Percentiles rank a stretch among this genome's conserved stretches.
These are phyloP conservation scores for Pythium angustatum DNA, from an alignment of 352 stramenopile genomes.

Conservation along the genomic window DNA sequence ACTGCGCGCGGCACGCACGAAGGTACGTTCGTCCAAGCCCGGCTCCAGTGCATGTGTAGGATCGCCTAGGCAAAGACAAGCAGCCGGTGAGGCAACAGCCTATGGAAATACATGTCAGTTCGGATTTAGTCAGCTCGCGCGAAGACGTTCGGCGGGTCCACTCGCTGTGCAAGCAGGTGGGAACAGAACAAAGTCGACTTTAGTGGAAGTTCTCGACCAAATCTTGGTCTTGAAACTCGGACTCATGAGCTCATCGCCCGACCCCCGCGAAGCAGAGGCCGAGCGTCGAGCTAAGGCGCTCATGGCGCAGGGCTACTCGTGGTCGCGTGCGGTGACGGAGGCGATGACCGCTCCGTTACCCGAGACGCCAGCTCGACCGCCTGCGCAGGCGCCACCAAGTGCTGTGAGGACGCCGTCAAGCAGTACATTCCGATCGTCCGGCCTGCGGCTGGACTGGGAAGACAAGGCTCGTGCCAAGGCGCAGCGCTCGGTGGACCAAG, in stretches of 20 bases:
- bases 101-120: constrained; percentile 2
- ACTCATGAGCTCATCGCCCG: not conserved
- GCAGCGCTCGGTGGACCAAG: not conserved
- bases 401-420: not conserved
- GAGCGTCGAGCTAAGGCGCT: not conserved
- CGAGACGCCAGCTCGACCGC: not conserved
- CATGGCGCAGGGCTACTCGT: not conserved
- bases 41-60: not conserved
- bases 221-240: too few species aligned
- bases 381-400: not conserved
- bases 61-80: not conserved
- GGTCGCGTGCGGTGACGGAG: not conserved
- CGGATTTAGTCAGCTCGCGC: not conserved
- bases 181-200: not conserved
- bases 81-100: not conserved
- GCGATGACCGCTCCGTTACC: not conserved
- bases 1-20: not conserved
- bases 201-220: not conserved
- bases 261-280: not conserved
- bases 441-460: not conserved
- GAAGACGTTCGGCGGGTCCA: not conserved
- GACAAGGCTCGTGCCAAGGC: not conserved
- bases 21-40: not conserved
- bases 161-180: not conserved
- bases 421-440: not conserved